These are phyloP conservation scores for Zymoseptoria brevis DNA, from an alignment of 2,329 filamentous ascomycete genomes.

Conservation along the genomic window DNA sequence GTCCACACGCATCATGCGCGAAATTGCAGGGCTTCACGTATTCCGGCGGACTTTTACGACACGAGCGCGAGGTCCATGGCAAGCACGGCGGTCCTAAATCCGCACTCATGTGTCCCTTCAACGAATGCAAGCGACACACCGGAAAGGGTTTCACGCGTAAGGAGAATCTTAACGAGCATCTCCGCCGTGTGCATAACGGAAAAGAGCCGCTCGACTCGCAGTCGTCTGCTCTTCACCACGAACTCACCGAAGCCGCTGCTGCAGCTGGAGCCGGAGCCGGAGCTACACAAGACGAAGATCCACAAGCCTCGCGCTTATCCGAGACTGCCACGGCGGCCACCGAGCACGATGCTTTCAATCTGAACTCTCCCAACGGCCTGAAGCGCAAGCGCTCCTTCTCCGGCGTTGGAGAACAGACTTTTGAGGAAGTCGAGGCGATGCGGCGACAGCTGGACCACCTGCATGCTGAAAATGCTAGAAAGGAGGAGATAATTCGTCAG, in stretches of 20 bases:
- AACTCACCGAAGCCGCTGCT: not conserved
- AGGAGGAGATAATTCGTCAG: not conserved
- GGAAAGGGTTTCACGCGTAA: conserved; percentile 87
- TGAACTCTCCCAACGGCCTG: not conserved
- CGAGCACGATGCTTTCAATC: not conserved
- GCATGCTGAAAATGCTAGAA: not conserved
- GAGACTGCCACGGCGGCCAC: not conserved
- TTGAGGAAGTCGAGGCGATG: not conserved
- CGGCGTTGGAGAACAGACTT: not conserved
- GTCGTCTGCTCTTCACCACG: not conserved
- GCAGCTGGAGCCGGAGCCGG: not conserved
- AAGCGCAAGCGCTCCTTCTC: not conserved
- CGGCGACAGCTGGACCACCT: not conserved
- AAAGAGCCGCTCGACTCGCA: conserved; percentile 15
- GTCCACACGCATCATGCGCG: conserved; percentile 71
- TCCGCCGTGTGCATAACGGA: conserved; percentile 68
- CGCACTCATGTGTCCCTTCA: conserved; percentile 74
- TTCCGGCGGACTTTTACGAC: conserved; percentile 77
- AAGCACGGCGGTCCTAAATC: conserved; percentile 85
- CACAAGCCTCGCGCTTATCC: not conserved
- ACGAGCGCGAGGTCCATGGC: conserved; percentile 88
- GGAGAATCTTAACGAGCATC: conserved; percentile 89
- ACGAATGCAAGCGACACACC: conserved; percentile 79
- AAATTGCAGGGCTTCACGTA: conserved; percentile 94
- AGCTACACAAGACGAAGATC: not conserved